Conservation (phyloP, 2,329 filamentous ascomycete species). For the Cadophora malorum region DNA sequence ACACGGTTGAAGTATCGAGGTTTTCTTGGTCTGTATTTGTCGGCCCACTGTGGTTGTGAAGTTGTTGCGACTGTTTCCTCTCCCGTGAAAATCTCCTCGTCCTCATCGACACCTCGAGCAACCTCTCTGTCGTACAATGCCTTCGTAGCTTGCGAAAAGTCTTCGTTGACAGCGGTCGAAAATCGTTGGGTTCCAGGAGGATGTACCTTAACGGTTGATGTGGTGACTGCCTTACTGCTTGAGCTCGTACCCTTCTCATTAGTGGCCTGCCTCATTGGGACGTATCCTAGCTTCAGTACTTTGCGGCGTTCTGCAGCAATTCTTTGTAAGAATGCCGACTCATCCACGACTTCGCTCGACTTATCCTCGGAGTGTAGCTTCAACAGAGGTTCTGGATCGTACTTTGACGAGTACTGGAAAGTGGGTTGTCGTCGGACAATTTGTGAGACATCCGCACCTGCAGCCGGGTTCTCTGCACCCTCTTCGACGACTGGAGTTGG, state of each 20-base stretch:
- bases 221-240: conserved; percentile 43
- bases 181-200: conserved; percentile 70
- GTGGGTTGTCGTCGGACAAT: conserved; percentile 39
- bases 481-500: conserved; percentile 42
- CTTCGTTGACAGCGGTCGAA: conserved; percentile 71
- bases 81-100: conserved; percentile 93
- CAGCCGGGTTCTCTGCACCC: conserved; percentile 29
- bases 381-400: conserved; percentile 71
- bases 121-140: conserved; percentile 92
- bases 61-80: conserved; percentile 78
- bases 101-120: conserved; percentile 86
- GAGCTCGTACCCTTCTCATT: conserved; percentile 47
- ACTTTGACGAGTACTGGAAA: conserved; percentile 49
- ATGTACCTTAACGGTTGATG: conserved; percentile 51
- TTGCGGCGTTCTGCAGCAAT: conserved; percentile 65
- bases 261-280: conserved; percentile 61
- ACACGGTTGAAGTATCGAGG: conserved; percentile 97
- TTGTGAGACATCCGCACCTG: conserved; percentile 29
- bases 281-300: conserved; percentile 68
- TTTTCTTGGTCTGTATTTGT: conserved; percentile 87
- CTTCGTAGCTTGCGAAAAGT: conserved; percentile 86
- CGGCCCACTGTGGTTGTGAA: conserved; percentile 77
- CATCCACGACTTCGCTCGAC: conserved; percentile 60
- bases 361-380: conserved; percentile 71
- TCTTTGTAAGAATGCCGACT: conserved; percentile 62